A percentile compares a stretch with the other conserved stretches of the same genome.
These are phyloP conservation scores for Cicer cuneatum DNA, from an alignment of 306 rosid genomes.

Conservation along the genomic window DNA sequence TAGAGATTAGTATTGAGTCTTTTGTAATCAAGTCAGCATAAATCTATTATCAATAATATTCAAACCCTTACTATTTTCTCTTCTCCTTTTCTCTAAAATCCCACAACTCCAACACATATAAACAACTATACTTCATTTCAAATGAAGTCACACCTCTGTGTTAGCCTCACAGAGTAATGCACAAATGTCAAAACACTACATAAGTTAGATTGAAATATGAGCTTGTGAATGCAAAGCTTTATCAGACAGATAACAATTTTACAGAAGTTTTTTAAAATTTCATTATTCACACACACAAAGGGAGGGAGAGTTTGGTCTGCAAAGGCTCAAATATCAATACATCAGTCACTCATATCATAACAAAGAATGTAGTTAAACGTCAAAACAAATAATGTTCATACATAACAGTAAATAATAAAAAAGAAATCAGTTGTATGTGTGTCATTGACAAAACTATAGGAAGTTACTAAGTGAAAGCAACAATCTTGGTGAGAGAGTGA, in stretches of 20 bases:
- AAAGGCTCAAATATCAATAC: slow-evolving; percentile 18
- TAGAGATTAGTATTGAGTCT: too few species aligned
- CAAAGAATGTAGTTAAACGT: slow-evolving; percentile 4
- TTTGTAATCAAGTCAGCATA: too few species aligned
- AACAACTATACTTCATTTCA: slow-evolving; percentile 15
- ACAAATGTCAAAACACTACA: slow-evolving; percentile 26
- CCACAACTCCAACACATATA: too few species aligned
- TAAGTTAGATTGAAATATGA: slow-evolving; percentile 33
- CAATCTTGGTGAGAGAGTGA: slow-evolving; percentile 4
- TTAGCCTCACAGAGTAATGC: slow-evolving; percentile 31
- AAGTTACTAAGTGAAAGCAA: slow-evolving; percentile 36
- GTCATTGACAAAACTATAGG: slow-evolving; percentile 24
- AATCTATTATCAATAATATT: too few species aligned
- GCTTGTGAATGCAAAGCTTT: background rate
- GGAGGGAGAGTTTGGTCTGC: background rate
- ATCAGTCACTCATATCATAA: slow-evolving; percentile 20
- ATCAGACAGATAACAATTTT: slow-evolving; percentile 7
- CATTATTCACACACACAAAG: slow-evolving; percentile 24
- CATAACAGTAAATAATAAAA: slow-evolving; percentile 28
- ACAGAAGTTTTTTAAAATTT: slow-evolving; percentile 21
- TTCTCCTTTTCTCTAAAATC: too few species aligned
- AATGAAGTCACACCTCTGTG: slow-evolving; percentile 18
- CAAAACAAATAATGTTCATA: slow-evolving; percentile 28
- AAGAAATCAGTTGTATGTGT: slow-evolving; percentile 3
- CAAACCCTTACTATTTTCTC: too few species aligned